These are phyloP conservation scores for Cyathus striatus DNA, from an alignment of 768 basidiomycete species.

Conservation along the genomic window DNA sequence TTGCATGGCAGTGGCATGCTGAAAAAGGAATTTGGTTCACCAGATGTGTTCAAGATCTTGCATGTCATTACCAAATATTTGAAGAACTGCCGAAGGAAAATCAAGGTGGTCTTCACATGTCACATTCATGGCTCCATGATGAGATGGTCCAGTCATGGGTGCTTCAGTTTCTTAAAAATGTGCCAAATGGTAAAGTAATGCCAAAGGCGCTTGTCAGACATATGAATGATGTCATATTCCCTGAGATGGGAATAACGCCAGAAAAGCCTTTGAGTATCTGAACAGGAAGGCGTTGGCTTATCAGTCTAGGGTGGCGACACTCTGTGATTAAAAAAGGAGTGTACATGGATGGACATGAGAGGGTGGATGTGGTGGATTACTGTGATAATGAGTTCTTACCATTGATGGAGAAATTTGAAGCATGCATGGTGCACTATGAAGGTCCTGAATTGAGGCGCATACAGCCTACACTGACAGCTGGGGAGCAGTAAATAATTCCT, in stretches of 20 bases:
- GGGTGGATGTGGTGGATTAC: constrained; percentile 28
- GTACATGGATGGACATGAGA: constrained; percentile 17
- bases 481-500: constrained; percentile 20
- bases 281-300: constrained; percentile 29
- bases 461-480: constrained; percentile 12
- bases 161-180: constrained; percentile 13
- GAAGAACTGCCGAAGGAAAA: background rate
- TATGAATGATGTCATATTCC: constrained; percentile 19
- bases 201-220: constrained; percentile 9
- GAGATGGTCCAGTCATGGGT: constrained; percentile 14
- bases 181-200: constrained; percentile 13
- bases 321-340: constrained; percentile 18
- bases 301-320: constrained; percentile 17
- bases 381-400: constrained; percentile 20
- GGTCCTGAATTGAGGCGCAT: constrained; percentile 13
- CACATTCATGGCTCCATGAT: constrained; percentile 9
- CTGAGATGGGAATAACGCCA: constrained; percentile 15
- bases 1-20: background rate
- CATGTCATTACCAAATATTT: background rate
- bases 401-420: constrained; percentile 10
- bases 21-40: background rate
- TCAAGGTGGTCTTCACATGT: constrained; percentile 3
- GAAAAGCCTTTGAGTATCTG: constrained; percentile 10
- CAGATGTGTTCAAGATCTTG: background rate
- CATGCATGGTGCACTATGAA: constrained; percentile 12